Base-by-base conservation (phyloP, 2,329 filamentous ascomycete species). In the Gnomoniopsis sp. region DNA sequence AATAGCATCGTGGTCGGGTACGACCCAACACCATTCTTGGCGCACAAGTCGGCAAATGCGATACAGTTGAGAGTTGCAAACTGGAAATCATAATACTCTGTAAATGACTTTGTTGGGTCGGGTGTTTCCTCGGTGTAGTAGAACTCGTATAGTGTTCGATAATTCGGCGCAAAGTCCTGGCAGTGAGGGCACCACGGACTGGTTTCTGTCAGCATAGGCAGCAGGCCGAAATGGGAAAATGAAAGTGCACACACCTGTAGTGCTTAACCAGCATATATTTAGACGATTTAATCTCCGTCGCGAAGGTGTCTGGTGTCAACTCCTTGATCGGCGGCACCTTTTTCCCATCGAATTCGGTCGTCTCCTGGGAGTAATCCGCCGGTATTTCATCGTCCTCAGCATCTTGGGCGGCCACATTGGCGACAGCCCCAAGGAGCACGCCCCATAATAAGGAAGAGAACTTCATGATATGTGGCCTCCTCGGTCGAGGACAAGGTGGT, bases 101-200 rank as follows among this genome's bases (percentile, higher is more conserved):
- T 86, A 69, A 97, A 97, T 44, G 80, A 75, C 75, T 84, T 63
- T 71, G 79, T 66, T 72, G 77, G 67, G 75, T 78, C 66, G 71
- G 88, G 76, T 17, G 89, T 88, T 67, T 91, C 88, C 41, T 91
- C 95, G 41, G 93, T 97, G 77, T 91, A 79, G 77, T 97, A 99
- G 74, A 88, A 97, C 76, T 99, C 95, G 79, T 98, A 96, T 15
- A 93, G 74, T 6, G 93, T 97, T 75, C 98, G 92, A 80, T 86
- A 97, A 53, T 85, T 88, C 8, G 95, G 95, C 54, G 90, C 91
- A 68, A 91, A 90, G 52, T 82, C 79, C 71, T 82, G 82, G 77
- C 93, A 97, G 73, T 96, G 91, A 49, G 81, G 81, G 73, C 83
- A 86, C 64, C 78, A 84, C 12, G 83, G 83, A 66, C 83, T 86